Evolutionary conservation across 139 green algal species (phyloP).

Genomic region (Volvox africanus): DNA sequence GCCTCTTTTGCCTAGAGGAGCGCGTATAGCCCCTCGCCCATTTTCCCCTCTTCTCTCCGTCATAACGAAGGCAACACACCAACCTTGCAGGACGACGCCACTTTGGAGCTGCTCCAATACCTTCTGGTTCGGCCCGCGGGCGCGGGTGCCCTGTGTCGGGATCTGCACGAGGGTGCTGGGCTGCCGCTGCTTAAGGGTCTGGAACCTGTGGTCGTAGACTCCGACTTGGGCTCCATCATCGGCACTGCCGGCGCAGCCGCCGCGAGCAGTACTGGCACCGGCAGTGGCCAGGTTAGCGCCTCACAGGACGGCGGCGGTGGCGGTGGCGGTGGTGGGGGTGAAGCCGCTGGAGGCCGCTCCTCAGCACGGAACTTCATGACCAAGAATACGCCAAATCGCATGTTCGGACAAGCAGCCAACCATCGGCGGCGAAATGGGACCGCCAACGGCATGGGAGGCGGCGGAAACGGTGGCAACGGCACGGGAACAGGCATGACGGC

Average conservation of each 20-base stretch:
- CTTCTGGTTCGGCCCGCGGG: conserved; percentile 27
- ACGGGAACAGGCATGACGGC: not conserved
- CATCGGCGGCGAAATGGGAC: not conserved
- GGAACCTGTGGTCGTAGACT: conserved; percentile 29
- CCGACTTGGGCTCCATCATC: conserved; percentile 3
- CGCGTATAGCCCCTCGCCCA: too few relatives aligned
- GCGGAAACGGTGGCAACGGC: not conserved
- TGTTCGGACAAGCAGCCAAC: not conserved
- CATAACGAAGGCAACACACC: too few relatives aligned
- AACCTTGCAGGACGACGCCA: conserved; percentile 41
- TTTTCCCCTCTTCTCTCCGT: not conserved
- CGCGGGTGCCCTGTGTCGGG: not conserved
- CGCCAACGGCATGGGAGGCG: not conserved
- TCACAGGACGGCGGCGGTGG: conserved; percentile 7
- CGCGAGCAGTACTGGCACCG: not conserved
- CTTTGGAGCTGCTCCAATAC: conserved; percentile 51
- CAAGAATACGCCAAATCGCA: not conserved
- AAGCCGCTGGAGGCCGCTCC: not conserved
- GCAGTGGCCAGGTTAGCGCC: not conserved
- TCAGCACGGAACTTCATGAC: not conserved
- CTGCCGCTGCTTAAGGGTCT: conserved; percentile 35
- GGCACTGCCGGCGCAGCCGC: not conserved
- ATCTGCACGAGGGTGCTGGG: conserved; percentile 34
- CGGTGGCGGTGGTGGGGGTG: not conserved
- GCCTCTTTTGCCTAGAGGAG: too few relatives aligned